Conservation (phyloP, 2,329 filamentous ascomycete species). For the Aspergillus fijiensis region DNA sequence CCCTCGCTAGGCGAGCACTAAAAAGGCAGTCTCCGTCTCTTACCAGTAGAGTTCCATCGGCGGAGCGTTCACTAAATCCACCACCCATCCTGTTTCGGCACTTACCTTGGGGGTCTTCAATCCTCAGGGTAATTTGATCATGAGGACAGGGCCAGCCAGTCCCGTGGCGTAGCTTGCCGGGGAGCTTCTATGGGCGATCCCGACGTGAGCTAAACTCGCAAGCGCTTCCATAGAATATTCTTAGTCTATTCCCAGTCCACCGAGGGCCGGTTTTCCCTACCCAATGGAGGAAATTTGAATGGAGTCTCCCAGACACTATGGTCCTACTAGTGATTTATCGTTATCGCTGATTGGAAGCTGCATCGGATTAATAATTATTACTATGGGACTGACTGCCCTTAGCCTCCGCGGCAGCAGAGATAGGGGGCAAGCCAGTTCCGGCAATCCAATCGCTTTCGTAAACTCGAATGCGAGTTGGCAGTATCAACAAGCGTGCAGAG, state of each 20-base stretch:
- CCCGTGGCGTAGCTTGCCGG: conserved; percentile 14
- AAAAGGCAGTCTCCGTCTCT: not conserved
- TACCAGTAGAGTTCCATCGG: not conserved
- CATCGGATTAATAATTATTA: conserved; percentile 2
- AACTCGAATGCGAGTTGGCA: not conserved
- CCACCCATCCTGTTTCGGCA: not conserved
- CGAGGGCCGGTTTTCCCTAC: not conserved
- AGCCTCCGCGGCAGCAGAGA: not conserved
- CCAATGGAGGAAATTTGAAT: conserved; percentile 4
- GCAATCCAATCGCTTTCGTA: not conserved
- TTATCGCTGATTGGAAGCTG: conserved; percentile 8
- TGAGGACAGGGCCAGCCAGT: conserved; percentile 10
- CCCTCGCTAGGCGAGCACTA: not conserved
- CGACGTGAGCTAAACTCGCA: conserved; percentile 12
- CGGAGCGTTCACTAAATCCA: conserved; percentile 1
- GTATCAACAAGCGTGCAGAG: not conserved
- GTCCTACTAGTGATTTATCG: conserved; percentile 1
- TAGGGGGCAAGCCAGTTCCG: not conserved
- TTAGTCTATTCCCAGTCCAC: conserved; percentile 19
- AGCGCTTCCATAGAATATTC: conserved; percentile 21
- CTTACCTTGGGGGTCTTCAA: not conserved
- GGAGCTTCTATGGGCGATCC: conserved; percentile 16
- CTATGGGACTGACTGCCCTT: conserved; percentile 1
- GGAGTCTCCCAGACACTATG: conserved; percentile 9
- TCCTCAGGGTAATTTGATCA: conserved; percentile 2